A percentile compares a stretch with the other conserved stretches of the same genome.
Evolutionary conservation across 2,329 filamentous ascomycete species (phyloP).

Genomic region (Pseudocercospora cruenta): DNA sequence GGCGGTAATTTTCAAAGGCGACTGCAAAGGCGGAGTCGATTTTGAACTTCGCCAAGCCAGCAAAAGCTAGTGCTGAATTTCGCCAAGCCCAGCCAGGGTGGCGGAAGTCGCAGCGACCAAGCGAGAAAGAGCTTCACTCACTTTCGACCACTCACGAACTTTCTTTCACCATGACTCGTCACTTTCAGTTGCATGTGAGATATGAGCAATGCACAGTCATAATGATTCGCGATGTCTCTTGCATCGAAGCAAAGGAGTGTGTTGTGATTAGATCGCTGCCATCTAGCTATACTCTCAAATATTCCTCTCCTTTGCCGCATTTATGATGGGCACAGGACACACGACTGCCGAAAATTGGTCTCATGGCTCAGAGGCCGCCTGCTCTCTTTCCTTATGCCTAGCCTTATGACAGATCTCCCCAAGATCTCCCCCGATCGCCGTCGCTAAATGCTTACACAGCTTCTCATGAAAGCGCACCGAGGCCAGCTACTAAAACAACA

Average conservation of each 20-base stretch:
- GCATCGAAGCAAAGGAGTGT: conserved; percentile 17
- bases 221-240: conserved; percentile 12
- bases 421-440: conserved; percentile 26
- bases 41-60: conserved; percentile 4
- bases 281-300: conserved; percentile 19
- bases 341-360: conserved; percentile 13
- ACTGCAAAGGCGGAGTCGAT: not conserved
- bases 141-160: not conserved
- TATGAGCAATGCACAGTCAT: conserved; percentile 5
- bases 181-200: not conserved
- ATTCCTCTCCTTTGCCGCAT: conserved; percentile 9
- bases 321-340: conserved; percentile 10
- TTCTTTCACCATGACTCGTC: not conserved
- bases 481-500: conserved; percentile 12
- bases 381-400: not conserved
- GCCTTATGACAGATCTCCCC: conserved; percentile 5
- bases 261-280: conserved; percentile 17
- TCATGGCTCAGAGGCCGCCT: not conserved
- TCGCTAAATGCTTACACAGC: conserved; percentile 30
- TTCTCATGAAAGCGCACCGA: conserved; percentile 7
- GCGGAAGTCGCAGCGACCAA: conserved; percentile 6
- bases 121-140: not conserved
- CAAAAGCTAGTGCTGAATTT: conserved; percentile 6
- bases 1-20: not conserved
- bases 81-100: not conserved